Conservation (phyloP, 768 basidiomycete species). For the Naganishia friedmannii region DNA sequence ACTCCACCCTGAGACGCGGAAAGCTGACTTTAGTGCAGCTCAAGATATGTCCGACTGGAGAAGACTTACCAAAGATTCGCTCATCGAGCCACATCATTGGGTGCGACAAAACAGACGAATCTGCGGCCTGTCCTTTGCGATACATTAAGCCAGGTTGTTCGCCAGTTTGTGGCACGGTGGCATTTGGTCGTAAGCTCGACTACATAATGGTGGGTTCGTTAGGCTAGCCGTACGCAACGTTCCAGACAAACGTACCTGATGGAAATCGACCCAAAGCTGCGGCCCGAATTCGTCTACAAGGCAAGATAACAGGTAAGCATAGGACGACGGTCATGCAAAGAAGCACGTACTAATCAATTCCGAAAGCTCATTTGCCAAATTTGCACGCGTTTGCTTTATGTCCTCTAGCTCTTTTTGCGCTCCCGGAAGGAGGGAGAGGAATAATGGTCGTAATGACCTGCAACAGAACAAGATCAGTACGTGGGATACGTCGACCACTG, state of each 20-base stretch:
- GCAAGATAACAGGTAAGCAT: not conserved
- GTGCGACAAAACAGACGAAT: slow-evolving; percentile 65
- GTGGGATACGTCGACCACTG: not conserved
- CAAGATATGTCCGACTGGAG: not conserved
- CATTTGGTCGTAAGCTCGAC: slow-evolving; percentile 80
- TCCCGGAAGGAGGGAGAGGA: slow-evolving; percentile 82
- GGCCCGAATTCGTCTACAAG: slow-evolving; percentile 86
- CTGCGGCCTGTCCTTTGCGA: slow-evolving; percentile 61
- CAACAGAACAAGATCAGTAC: slow-evolving; percentile 29
- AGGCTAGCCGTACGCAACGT: slow-evolving; percentile 14
- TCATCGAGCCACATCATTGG: slow-evolving; percentile 96
- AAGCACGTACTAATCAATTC: slow-evolving; percentile 53
- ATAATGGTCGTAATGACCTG: slow-evolving; percentile 83
- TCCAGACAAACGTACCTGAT: slow-evolving; percentile 59
- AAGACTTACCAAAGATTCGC: slow-evolving; percentile 68
- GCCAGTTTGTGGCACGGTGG: slow-evolving; percentile 76
- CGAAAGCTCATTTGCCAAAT: slow-evolving; percentile 78
- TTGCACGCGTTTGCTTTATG: slow-evolving; percentile 68
- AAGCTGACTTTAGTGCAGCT: not conserved
- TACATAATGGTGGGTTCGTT: slow-evolving; percentile 45
- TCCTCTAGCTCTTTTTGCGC: slow-evolving; percentile 76
- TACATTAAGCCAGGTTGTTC: slow-evolving; percentile 72
- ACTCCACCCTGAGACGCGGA: slow-evolving; percentile 60
- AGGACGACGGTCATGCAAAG: not conserved
- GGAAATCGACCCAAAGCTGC: slow-evolving; percentile 78